Conservation (phyloP, 2,329 filamentous ascomycete species). For the Colletotrichum sp. region DNA sequence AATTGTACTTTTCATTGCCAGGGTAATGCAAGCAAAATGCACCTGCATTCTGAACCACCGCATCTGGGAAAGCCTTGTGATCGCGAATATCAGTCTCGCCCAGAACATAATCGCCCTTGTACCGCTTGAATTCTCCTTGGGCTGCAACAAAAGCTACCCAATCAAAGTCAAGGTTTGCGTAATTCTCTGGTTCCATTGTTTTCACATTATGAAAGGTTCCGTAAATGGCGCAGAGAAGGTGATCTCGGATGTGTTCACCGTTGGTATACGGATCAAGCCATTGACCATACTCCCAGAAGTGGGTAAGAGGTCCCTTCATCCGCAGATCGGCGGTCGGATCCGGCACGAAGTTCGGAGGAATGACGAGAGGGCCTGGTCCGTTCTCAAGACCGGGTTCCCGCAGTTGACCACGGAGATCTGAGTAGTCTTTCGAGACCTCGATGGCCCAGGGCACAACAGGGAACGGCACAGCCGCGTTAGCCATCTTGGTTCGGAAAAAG, state of each 20-base stretch:
- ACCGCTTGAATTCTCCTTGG: neutral
- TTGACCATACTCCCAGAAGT: neutral
- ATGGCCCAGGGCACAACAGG: neutral
- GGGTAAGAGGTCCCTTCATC: neutral
- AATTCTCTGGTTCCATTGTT: neutral
- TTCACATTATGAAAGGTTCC: neutral
- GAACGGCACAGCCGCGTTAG: neutral
- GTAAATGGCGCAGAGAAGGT: neutral
- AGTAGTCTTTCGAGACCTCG: neutral
- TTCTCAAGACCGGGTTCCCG: neutral
- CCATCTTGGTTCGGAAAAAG: neutral
- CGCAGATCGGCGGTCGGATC: neutral
- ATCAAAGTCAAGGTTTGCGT: neutral
- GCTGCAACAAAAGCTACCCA: neutral
- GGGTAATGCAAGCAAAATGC: neutral
- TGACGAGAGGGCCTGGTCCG: neutral
- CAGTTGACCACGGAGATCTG: neutral
- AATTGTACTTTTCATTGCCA: neutral
- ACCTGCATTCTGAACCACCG: neutral
- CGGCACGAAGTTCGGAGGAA: neutral
- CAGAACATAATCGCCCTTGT: neutral
- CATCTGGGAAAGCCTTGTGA: neutral
- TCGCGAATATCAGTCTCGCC: neutral
- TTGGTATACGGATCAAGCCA: neutral
- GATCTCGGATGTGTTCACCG: neutral